Evolutionary conservation across 345 rosid species (phyloP), one percentile per base, ranked within the genome.

Genomic region (Eucalyptus sp.): DNA sequence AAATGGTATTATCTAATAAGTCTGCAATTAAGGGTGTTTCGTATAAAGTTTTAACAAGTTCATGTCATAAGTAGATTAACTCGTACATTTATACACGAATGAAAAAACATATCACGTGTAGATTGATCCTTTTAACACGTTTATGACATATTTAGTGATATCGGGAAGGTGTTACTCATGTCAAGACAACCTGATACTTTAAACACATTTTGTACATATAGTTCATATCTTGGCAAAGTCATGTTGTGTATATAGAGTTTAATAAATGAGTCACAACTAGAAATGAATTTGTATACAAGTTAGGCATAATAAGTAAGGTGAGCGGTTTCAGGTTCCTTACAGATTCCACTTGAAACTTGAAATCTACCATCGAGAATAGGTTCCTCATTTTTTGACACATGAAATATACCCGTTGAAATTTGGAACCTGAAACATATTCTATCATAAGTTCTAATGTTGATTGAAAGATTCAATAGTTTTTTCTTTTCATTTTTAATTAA

Each of bases 371-470:
- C 1, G 2, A 1, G 20, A 20, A 52, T 1, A 20, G 0, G 2
- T 52, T 8, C 5, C 58, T 52, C 58, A 52, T 20, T 52, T 20
- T 52, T 52, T 20, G 10, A 52, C 25, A 52, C 2, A 4, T 52
- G 58, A 10, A 52, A 52, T 52, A 52, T 52, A 52, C 4, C 5
- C 2, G 10, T 52, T 0, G 25, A 52, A 52, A 52, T 52, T 52
- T 52, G 22, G 4, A 52, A 52, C 58, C 0, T 7, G 1, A 18
- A 52, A 52, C 2, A 5, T 52, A 52, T 52, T 20, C 0, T 20
- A 5, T 52, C 10, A 52, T 2, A 7, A 5, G 10, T 52, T 52
- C 1, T 52, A 18, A 20, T 52, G 10, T 52, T 2, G 10, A 10
- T 52, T 52, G 1, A 10, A 52, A 52, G 5, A 20, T 50, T 1